Conservation (phyloP, 192 early-diverging fungal genomes). For the Coemansia sp. region DNA sequence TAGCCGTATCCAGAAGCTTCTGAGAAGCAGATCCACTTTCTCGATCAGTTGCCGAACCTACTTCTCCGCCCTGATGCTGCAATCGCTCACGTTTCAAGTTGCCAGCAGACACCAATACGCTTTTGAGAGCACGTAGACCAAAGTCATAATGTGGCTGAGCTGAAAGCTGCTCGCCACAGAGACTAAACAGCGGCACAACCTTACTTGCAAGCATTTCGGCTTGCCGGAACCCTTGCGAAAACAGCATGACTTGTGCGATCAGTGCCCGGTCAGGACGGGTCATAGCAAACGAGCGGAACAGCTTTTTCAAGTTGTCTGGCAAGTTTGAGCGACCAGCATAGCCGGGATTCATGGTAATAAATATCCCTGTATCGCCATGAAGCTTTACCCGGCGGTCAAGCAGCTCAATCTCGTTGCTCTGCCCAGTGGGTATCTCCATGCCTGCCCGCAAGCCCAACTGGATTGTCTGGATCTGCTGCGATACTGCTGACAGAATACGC, state of each 20-base stretch:
- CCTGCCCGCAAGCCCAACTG: constrained; percentile 81
- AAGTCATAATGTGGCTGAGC: constrained; percentile 99
- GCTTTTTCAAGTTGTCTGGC: constrained; percentile 98
- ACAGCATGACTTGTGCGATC: constrained; percentile 99
- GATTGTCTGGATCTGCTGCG: constrained; percentile 99
- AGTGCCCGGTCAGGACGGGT: constrained; percentile 95
- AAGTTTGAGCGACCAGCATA: constrained; percentile 98
- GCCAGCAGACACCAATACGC: constrained; percentile 98
- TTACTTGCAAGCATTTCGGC: constrained; percentile 93
- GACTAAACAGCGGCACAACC: constrained; percentile 95
- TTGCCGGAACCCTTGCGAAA: constrained; percentile 97
- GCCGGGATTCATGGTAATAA: constrained; percentile 99
- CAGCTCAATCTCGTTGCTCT: constrained; percentile 82
- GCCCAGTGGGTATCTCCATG: constrained; percentile 8
- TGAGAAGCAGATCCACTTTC: constrained; percentile 50
- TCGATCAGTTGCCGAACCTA: constrained; percentile 11
- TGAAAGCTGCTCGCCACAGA: constrained; percentile 92
- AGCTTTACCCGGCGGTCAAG: constrained; percentile 84
- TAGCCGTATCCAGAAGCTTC: constrained; percentile 31
- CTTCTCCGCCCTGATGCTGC: constrained; percentile 15
- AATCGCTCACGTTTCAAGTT: constrained; percentile 90
- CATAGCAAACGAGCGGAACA: constrained; percentile 99
- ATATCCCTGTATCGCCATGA: constrained; percentile 89
- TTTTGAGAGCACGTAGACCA: constrained; percentile 96
- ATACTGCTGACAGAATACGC: constrained; percentile 96